phyloP scores from a whole-genome alignment of 208 protist genomes.

The Trypanosoma theileri region DNA sequence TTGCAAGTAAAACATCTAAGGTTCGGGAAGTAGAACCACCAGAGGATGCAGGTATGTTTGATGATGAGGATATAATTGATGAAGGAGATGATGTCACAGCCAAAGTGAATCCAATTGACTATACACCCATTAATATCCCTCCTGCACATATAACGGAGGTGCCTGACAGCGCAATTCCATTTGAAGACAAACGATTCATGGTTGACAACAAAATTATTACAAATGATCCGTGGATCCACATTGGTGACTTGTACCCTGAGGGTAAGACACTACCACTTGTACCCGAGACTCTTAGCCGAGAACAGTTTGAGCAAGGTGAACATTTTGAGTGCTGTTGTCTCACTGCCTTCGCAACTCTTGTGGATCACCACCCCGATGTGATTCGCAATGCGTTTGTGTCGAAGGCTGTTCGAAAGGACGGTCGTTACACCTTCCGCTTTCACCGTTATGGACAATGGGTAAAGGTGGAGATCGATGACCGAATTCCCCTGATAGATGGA shows the following conservation, averaged over 20 bases:
- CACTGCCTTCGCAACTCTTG: constrained; percentile 56
- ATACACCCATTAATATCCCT: constrained; percentile 39
- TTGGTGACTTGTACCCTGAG: constrained; percentile 73
- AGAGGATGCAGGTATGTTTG: constrained; percentile 51
- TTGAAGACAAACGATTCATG: constrained; percentile 68
- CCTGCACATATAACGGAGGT: constrained; percentile 39
- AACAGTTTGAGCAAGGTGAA: constrained; percentile 74
- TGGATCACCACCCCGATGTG: constrained; percentile 63
- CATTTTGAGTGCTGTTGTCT: constrained; percentile 86
- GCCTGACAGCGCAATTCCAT: constrained; percentile 61
- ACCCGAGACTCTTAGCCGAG: constrained; percentile 49
- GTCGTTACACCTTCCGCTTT: constrained; percentile 84
- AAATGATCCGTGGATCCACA: constrained; percentile 64
- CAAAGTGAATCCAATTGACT: constrained; percentile 52
- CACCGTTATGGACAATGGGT: constrained; percentile 64
- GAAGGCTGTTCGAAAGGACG: constrained; percentile 69
- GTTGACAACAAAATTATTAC: constrained; percentile 55
- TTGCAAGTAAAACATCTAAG: constrained; percentile 27
- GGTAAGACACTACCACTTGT: constrained; percentile 57
- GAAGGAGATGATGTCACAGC: constrained; percentile 50
- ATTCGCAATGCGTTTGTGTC: constrained; percentile 81
- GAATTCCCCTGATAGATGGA: constrained; percentile 48
- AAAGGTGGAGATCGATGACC: constrained; percentile 63
- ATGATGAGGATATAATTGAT: constrained; percentile 75
- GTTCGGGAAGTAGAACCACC: constrained; percentile 38